A percentile compares a stretch with the other conserved stretches of the same genome.
Evolutionary conservation across 2,329 filamentous ascomycete species (phyloP).

Genomic region (Myriosclerotinia curreyana): DNA sequence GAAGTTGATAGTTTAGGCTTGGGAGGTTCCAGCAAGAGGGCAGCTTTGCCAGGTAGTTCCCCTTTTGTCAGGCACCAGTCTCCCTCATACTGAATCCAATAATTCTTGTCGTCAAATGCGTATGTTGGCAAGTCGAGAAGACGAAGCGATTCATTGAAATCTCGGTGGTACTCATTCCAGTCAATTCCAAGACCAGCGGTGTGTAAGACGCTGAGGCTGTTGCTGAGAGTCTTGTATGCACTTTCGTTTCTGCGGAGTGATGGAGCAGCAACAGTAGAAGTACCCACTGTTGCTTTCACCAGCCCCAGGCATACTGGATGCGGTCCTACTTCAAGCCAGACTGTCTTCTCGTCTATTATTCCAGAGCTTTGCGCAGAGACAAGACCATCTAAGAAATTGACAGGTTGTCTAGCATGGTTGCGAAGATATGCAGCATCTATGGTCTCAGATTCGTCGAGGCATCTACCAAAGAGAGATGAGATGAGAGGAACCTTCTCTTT

Average conservation of each 20-base stretch:
- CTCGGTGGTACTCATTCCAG: slow-evolving; percentile 68
- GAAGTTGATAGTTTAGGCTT: slow-evolving; percentile 48
- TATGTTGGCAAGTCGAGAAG: slow-evolving; percentile 67
- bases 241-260: slow-evolving; percentile 61
- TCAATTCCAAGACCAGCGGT: slow-evolving; percentile 59
- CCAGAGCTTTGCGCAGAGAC: slow-evolving; percentile 56
- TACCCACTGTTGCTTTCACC: slow-evolving; percentile 59
- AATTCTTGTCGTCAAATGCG: slow-evolving; percentile 67
- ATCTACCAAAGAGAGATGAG: slow-evolving; percentile 61
- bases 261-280: slow-evolving; percentile 51
- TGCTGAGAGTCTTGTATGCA: slow-evolving; percentile 60
- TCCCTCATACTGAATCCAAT: slow-evolving; percentile 61
- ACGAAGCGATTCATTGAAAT: slow-evolving; percentile 56
- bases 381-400: slow-evolving; percentile 60
- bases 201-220: slow-evolving; percentile 58
- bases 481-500: slow-evolving; percentile 58
- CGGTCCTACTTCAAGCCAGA: slow-evolving; percentile 72
- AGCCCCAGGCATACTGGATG: slow-evolving; percentile 67
- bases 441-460: slow-evolving; percentile 54
- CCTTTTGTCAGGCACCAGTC: slow-evolving; percentile 67
- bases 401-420: slow-evolving; percentile 62
- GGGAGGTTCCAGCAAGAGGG: slow-evolving; percentile 55
- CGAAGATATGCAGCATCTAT: slow-evolving; percentile 61
- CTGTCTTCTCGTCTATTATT: slow-evolving; percentile 62
- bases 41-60: slow-evolving; percentile 43